Percentiles rank a stretch among this genome's conserved stretches.
These are phyloP conservation scores for Diplodia intermedia DNA, from an alignment of 2,329 filamentous ascomycete genomes.

Conservation along the genomic window DNA sequence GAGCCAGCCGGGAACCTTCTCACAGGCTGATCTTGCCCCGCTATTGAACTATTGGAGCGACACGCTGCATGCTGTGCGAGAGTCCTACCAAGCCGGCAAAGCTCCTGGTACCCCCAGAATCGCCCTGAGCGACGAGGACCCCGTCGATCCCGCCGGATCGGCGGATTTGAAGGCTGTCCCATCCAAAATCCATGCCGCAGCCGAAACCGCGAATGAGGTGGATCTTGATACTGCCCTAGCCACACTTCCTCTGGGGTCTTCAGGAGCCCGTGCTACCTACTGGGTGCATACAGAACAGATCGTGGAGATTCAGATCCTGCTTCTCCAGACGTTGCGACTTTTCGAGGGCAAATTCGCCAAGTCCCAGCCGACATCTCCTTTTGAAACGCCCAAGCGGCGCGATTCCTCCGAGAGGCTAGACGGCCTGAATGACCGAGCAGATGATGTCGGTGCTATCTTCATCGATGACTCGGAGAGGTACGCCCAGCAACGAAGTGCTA, in stretches of 20 bases:
- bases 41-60: conserved; percentile 58
- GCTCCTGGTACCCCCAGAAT: conserved; percentile 28
- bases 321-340: conserved; percentile 58
- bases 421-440: conserved; percentile 40
- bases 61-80: conserved; percentile 54
- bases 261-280: conserved; percentile 57
- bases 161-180: conserved; percentile 32
- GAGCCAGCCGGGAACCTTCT: conserved; percentile 73
- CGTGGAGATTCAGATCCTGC: conserved; percentile 60
- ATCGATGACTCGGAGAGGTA: conserved; percentile 58
- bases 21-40: conserved; percentile 67
- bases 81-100: conserved; percentile 50
- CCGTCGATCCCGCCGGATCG: conserved; percentile 20
- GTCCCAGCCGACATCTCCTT: conserved; percentile 35
- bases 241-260: conserved; percentile 55
- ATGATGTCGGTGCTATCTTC: conserved; percentile 52
- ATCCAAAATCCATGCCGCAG: conserved; percentile 46
- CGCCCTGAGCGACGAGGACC: conserved; percentile 26
- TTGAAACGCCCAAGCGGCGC: conserved; percentile 39
- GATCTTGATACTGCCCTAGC: conserved; percentile 60
- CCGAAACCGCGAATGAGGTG: conserved; percentile 51
- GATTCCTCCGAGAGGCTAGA: conserved; percentile 40
- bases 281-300: conserved; percentile 63
- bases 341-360: conserved; percentile 39
- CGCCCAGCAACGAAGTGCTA: conserved; percentile 53